Evolutionary conservation across 306 rosid species (phyloP).

Genomic region (Pyrus communis): DNA sequence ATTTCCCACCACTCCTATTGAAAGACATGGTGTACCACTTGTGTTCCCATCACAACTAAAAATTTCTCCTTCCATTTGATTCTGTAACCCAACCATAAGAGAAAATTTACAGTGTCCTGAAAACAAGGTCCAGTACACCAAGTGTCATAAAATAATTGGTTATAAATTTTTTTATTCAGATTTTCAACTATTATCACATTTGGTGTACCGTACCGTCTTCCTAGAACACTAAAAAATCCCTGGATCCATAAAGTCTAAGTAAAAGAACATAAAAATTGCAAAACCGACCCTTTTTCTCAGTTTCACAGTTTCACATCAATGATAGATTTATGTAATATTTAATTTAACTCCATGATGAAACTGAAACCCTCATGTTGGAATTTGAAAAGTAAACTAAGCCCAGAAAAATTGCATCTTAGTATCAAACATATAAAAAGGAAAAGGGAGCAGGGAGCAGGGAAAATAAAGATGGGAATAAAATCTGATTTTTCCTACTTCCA

Average conservation of each 20-base stretch:
- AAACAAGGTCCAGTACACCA: too few species aligned
- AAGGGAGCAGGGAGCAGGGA: background rate
- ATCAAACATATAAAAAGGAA: background rate
- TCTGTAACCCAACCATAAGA: background rate
- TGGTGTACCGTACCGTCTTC: too few species aligned
- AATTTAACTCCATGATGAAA: background rate
- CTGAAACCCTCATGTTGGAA: background rate
- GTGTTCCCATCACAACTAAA: too few species aligned
- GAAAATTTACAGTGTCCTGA: too few species aligned
- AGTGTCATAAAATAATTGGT: too few species aligned
- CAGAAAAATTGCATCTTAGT: background rate
- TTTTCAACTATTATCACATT: too few species aligned
- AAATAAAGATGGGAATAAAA: slow-evolving; percentile 23
- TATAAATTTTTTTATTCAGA: too few species aligned
- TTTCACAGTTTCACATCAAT: background rate
- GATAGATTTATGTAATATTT: background rate
- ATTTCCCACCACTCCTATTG: too few species aligned
- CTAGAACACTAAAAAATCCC: too few species aligned
- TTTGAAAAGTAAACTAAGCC: background rate
- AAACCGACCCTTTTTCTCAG: background rate
- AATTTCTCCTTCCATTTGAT: background rate
- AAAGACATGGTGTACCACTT: too few species aligned
- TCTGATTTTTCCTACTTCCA: slow-evolving; percentile 12
- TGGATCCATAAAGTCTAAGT: background rate
- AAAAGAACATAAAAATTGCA: background rate